Evolutionary conservation across 495 filamentous ascomycete genomes (phyloP), one percentile per base, ranked within the genome.

Genomic region (Xylona heveae): DNA sequence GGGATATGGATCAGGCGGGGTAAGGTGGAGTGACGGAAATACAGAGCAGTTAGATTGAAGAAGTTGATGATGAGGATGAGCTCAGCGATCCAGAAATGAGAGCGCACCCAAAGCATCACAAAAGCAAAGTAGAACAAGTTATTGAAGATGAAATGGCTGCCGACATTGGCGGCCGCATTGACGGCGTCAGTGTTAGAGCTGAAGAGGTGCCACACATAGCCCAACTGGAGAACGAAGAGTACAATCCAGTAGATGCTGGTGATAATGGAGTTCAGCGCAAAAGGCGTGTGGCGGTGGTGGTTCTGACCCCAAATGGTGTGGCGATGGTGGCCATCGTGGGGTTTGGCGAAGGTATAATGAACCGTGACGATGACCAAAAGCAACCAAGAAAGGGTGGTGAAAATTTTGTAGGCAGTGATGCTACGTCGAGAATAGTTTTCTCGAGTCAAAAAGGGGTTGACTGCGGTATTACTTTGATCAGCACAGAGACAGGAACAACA

Each of bases 71-170:
- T 57, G 38, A 88, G 50, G 41, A 90, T 57, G 28, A 84, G 25
- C 57, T 85, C 76, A 14, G 76, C 64, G 20, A 52, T 43, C 65
- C 64, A 71, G 53, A 84, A 83, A 49, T 73, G 58, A 28, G 58
- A 64, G 38, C 74, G 70, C 16, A 74, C 70, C 64, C 83, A 90
- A 34, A 91, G 68, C 54, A 84, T 67, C 23, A 90, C 64, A 55
- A 78, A 90, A 30, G 57, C 64, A 31, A 80, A 72, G 42, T 75
- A 58, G 30, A 91, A 64, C 8, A 93, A 50, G 55, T 90, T 91
- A 59, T 74, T 73, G 42, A 78, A 36, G 46, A 88, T 84, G 52
- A 84, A 91, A 55, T 91, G 78, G 37, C 66, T 63, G 37, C 76
- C 80, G 8, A 85, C 71, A 27, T 74, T 65, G 38, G 72, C 75